Base-by-base conservation (phyloP, 805 yeast genomes). In the Schwanniomyces occidentalis region DNA sequence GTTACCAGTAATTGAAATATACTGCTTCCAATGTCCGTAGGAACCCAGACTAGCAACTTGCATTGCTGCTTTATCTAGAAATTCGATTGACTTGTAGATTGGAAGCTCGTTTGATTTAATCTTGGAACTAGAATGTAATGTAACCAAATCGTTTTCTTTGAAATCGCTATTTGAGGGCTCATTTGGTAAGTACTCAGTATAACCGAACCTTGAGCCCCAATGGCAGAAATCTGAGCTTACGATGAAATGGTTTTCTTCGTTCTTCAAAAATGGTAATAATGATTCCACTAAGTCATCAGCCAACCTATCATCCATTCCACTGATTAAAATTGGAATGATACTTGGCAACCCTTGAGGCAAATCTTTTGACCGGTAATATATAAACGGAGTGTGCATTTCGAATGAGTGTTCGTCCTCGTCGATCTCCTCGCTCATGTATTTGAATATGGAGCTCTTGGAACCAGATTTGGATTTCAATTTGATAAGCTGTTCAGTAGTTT, bases 141-240 rank as follows among this genome's bases (percentile, higher is more conserved):
- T 34, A 7, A 40, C 24, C 22, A 58, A 26, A 16, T 54, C 50
- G 1, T 39, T 8, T 5, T 60, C 24, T 43, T 34, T 34, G 52
- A 46, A 30, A 45, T 53, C 35, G 54, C 44, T 29, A 58, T 44
- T 12, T n/a, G 4, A 10, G 8, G 31, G 32, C 20, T 18, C 25
- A 15, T 24, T 40, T 6, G 48, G 40, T 8, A 57, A 43, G 40
- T 67, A 69, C 38, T 53, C 51, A 9, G 75, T 68, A 44, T 65
- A 71, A 8, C 65, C 68, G 38, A 72, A 71, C 10, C 76, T 54
- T 9, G 60, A 38, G 6, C 76, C 76, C 99, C 99, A 93, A 55
- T 93, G 99, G 53, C 97, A 90, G 51, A 93, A 93, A 63, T 93
- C 99, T 2, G 91, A 77, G 54, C 95, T 85, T 4, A 93, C 71